Percentiles rank a stretch among this genome's conserved stretches.
Conservation (phyloP, 805 yeast genomes). For the Wickerhamiella dianesei region DNA sequence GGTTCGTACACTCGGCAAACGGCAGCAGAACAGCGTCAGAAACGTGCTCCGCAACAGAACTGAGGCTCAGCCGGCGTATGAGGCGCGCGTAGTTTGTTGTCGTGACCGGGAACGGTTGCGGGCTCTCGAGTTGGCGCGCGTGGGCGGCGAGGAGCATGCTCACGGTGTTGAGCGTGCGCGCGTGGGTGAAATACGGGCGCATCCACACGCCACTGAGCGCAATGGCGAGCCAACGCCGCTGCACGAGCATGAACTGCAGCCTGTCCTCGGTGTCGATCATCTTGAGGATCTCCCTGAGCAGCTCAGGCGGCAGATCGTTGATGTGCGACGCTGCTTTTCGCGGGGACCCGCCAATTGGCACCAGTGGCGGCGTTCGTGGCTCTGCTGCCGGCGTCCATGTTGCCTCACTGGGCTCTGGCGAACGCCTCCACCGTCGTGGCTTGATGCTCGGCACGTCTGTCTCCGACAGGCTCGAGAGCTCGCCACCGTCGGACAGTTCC, state of each 20-base stretch:
- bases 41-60: conserved; percentile 55
- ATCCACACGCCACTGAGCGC: conserved; percentile 77
- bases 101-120: too few relatives aligned
- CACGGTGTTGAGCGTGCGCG: conserved; percentile 24
- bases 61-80: conserved; percentile 68
- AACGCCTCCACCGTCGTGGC: not conserved
- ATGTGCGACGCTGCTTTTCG: conserved; percentile 4
- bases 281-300: conserved; percentile 17
- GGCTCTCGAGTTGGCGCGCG: too few relatives aligned
- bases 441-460: not conserved
- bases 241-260: conserved; percentile 41
- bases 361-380: not conserved
- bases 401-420: not conserved
- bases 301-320: conserved; percentile 34
- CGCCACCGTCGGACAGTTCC: not conserved
- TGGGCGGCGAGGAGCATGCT: not conserved
- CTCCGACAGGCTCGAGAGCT: not conserved
- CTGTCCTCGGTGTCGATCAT: conserved; percentile 17
- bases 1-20: conserved; percentile 47
- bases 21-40: conserved; percentile 54
- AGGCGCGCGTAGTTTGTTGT: conserved; percentile 37
- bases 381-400: not conserved
- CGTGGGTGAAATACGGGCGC: conserved; percentile 57
- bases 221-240: conserved; percentile 66
- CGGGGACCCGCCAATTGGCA: not conserved